Evolutionary conservation across 2,329 filamentous ascomycete genomes (phyloP), one percentile per base, ranked within the genome.

Genomic region (Calycina herbarum): DNA sequence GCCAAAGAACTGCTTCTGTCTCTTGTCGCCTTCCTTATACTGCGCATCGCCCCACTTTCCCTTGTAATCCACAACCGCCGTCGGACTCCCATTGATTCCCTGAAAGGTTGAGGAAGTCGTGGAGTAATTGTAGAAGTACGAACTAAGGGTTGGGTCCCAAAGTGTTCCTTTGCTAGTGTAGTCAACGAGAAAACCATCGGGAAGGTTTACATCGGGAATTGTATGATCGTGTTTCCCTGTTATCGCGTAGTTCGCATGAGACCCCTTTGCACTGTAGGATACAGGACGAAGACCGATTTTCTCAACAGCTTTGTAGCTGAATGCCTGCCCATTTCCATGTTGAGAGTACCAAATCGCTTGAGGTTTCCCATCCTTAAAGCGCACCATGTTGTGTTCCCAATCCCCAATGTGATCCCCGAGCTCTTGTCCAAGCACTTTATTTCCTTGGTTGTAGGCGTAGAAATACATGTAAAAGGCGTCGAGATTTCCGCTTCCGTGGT

Each of bases 321-420:
- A 90, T 1, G 88, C 87, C 75, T 90, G 79, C 4, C 88, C 88
- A 67, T 82, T 81, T 35, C 80, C 76, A 73, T 90, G 88, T 72
- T 90, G 87, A 62, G 82, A 85, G 72, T 82, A 89, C 85, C 86
- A 90, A 13, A 90, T 74, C 0, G 81, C 78, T 67, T 81, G 75
- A 0, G 88, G 88, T 1, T 71, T 68, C 10, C 84, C 84, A 63
- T 87, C 79, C 17, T 78, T 61, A 75, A 91, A 91, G 11, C 88
- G 86, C 38, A 91, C 79, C 86, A 89, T 88, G 63, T 84, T 87
- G 74, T 89, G 86, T 73, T 89, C 87, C 86, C 85, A 88, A 72
- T 88, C 86, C 8, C 87, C 88, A 35, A 90, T 83, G 73, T 90
- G 88, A 73, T 77, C 71, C 2, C 75, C 75, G 2, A 77, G 66